Base-by-base conservation (phyloP, 306 rosid genomes). In the Oxytropis ochrocephala region DNA sequence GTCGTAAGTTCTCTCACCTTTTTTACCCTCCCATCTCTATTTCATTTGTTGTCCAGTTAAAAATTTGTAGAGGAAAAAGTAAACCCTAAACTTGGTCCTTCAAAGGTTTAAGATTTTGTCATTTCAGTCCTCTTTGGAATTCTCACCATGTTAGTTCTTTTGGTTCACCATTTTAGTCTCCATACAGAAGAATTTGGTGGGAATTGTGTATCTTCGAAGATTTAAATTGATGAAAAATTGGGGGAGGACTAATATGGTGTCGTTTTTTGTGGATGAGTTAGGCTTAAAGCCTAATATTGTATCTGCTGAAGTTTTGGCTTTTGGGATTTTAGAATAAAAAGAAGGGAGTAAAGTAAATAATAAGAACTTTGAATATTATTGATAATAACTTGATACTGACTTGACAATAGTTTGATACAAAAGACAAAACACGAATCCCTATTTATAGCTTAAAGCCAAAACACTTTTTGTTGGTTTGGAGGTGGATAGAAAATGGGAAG, bases 1-100 rank as follows among this genome's bases (percentile, higher is more conserved):
- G 96, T 51, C 74, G 98, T 90, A 83, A 87, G 98, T 86, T 81
- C 17, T n/a, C n/a, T 64, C 61, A 5, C 8, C 30, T 11, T 59
- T 50, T 49, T 65, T 47, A 21, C 63, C 29, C 70, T 57, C 33
- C 4, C 2, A 8, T 50, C 41, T 54, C 62, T 41, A 24, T 44
- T 74, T 51, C 19, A 21, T 13, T 63, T 56, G 2, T 48, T 32
- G 52, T 63, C 16, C 38, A 49, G 7, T 5, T 29, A 14, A 64
- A 43, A 64, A 4, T 24, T 24, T 44, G 17, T 64, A n/a, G 18
- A 44, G 27, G 18, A 39, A 18, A 11, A 11, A 21, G 10, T 38
- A 38, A 38, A 5, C 29, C 47, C 9, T 4, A 16, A 35, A 59
- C 43, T 36, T 59, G 30, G n/a, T 4, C 43, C 30, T 16, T 59